Percentiles rank a stretch among this genome's conserved stretches.
Evolutionary conservation across 176 grass and related monocot genomes (phyloP).

Genomic region (Oryza rufipogon): DNA sequence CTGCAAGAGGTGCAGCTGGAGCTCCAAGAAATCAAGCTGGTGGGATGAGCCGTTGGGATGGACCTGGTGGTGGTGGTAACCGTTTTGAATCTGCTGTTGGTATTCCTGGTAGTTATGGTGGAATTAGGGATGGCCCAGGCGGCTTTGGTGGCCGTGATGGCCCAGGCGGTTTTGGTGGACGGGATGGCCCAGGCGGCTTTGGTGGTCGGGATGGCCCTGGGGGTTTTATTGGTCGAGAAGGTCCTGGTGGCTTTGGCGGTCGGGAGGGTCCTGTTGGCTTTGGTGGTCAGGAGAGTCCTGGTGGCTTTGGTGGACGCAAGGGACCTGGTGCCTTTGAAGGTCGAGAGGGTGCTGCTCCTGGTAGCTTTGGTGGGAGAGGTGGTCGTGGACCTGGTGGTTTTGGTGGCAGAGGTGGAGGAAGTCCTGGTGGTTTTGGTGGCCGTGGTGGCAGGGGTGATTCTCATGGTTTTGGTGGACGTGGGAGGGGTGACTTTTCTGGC

Average conservation of each 20-base stretch:
- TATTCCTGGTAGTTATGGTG: constrained; percentile 49
- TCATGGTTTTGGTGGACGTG: constrained; percentile 57
- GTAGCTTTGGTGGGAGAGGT: constrained; percentile 57
- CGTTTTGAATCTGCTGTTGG: constrained; percentile 55
- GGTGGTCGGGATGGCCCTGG: constrained; percentile 44
- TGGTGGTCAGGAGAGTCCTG: constrained; percentile 15
- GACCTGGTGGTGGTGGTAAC: constrained; percentile 33
- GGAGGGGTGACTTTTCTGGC: constrained; percentile 53
- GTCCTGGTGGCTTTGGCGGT: constrained; percentile 38
- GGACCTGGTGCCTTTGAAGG: constrained; percentile 52
- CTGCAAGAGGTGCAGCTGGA: constrained; percentile 55
- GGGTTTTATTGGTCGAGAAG: constrained; percentile 36
- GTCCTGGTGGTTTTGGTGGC: constrained; percentile 58
- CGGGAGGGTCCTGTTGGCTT: constrained; percentile 37
- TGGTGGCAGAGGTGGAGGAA: constrained; percentile 56
- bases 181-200: constrained; percentile 38
- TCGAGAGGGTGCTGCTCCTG: constrained; percentile 36
- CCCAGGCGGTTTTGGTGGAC: constrained; percentile 42
- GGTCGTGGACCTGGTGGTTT: constrained; percentile 66
- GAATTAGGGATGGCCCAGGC: constrained; percentile 58
- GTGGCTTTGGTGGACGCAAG: constrained; percentile 57
- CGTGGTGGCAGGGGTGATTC: constrained; percentile 66
- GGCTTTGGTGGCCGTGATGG: constrained; percentile 43
- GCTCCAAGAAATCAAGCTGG: constrained; percentile 49
- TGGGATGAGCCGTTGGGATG: constrained; percentile 67